A percentile compares a stretch with the other conserved stretches of the same genome.
Conservation (phyloP, 2,329 filamentous ascomycete genomes). For the Kalaharituber pfeilii region DNA sequence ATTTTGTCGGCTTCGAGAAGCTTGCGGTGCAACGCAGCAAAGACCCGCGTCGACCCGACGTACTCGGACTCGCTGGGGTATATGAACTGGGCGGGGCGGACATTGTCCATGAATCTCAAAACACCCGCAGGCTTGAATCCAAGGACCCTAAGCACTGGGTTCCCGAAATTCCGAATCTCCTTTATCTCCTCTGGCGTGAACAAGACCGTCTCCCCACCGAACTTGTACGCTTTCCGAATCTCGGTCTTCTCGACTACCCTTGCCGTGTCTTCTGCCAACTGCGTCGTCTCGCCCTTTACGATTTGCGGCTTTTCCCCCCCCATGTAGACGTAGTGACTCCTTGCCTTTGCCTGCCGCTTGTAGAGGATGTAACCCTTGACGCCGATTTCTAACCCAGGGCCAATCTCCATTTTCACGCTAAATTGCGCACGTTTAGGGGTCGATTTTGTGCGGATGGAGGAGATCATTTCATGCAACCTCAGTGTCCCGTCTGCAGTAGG, state of each 20-base stretch:
- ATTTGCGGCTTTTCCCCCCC: slow-evolving; percentile 75
- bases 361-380: slow-evolving; percentile 86
- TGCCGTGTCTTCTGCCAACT: slow-evolving; percentile 60
- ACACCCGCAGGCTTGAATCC: slow-evolving; percentile 72
- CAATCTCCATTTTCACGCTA: slow-evolving; percentile 74
- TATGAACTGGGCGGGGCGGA: slow-evolving; percentile 76
- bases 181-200: slow-evolving; percentile 76
- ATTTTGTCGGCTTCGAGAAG: slow-evolving; percentile 63
- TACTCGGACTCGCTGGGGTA: slow-evolving; percentile 85
- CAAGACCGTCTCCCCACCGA: slow-evolving; percentile 74
- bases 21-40: slow-evolving; percentile 79
- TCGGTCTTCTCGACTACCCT: slow-evolving; percentile 62
- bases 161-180: slow-evolving; percentile 59
- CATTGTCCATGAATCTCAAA: slow-evolving; percentile 67
- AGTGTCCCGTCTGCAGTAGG: slow-evolving; percentile 43
- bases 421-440: slow-evolving; percentile 73
- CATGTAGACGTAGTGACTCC: slow-evolving; percentile 75
- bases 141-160: slow-evolving; percentile 69
- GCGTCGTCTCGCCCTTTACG: slow-evolving; percentile 53
- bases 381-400: slow-evolving; percentile 66
- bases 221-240: slow-evolving; percentile 84
- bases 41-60: slow-evolving; percentile 80
- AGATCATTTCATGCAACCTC: slow-evolving; percentile 37
- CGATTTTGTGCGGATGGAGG: slow-evolving; percentile 80
- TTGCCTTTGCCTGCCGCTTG: slow-evolving; percentile 62